Base-by-base conservation (phyloP, 2,329 filamentous ascomycete species). In the Microcyclosporella mali region DNA sequence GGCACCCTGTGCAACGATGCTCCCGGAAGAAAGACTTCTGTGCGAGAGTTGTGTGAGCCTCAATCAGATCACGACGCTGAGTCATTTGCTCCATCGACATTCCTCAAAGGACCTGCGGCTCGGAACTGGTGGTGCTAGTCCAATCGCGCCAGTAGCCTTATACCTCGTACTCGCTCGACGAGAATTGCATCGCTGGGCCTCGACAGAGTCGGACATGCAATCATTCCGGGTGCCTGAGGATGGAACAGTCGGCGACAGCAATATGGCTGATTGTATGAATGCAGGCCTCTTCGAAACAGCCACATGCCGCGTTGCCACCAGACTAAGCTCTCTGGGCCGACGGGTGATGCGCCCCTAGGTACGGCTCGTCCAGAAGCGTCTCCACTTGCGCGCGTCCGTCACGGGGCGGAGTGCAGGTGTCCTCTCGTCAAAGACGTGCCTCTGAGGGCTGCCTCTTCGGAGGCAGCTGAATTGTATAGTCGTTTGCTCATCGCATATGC, bases 401-500 rank as follows among this genome's bases (percentile, higher is more conserved):
- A 41, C 40, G 41, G 43, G 32, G 21, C 21, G 21, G 21, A 25
- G 21, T 25, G 21, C n/a, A n/a, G n/a, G 9, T 25, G 9, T 4
- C 21, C 21, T 25, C 21, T 4, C 21, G 21, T n/a, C n/a, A n/a
- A n/a, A n/a, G 21, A 25, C 6, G 6, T 25, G 21, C 33, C 6
- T 25, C 15, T 27, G 18, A 33, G 38, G 15, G 38, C 33, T 43
- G 34, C 28, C 35, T 46, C 32, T n/a, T 35, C 29, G 31, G 19
- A 35, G 40, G 21, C 21, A 6, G 21, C 21, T 25, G 21, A 25
- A 25, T 25, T 25, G 21, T n/a, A n/a, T n/a, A 25, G 9, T 9
- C 41, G 40, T 46, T 48, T 48, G 45, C 43, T 46, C 40, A 39
- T 33, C 43, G 43, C 40, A 39, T 33, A 35, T 43, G 27, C 38